Evolutionary conservation across 1,284 basidiomycete species (phyloP).

Genomic region (Cutaneotrichosporon mucoides): DNA sequence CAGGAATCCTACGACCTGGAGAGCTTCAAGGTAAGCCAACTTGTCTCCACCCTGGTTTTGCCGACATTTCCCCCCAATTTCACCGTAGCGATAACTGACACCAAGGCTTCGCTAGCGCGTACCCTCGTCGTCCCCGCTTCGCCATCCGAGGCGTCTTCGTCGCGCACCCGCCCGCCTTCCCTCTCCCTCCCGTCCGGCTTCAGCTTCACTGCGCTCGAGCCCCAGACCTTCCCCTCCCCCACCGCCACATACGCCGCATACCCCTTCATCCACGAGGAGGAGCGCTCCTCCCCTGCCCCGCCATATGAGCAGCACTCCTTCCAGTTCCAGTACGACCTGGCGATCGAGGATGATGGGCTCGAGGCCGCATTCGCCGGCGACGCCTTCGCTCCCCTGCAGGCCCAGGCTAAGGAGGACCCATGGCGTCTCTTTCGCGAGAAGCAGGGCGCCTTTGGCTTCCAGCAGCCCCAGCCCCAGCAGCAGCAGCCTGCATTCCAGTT

Average conservation of each 20-base stretch:
- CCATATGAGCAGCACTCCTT: neutral
- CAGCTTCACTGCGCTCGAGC: neutral
- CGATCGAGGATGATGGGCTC: conserved; percentile 12
- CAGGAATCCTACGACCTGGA: conserved; percentile 42
- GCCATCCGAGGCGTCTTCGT: conserved; percentile 4
- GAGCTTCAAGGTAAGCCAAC: conserved; percentile 33
- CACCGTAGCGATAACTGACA: neutral
- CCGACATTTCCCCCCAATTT: too few relatives aligned
- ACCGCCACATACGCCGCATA: neutral
- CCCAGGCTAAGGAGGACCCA: neutral
- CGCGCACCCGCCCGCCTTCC: conserved; percentile 2
- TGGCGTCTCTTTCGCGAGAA: neutral
- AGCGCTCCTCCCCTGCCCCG: neutral
- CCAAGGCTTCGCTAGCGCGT: conserved; percentile 15
- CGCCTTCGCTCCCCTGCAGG: conserved; percentile 11
- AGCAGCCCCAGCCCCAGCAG: too few relatives aligned
- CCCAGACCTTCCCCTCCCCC: conserved; percentile 12
- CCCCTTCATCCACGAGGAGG: neutral
- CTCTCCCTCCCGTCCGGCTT: conserved; percentile 1
- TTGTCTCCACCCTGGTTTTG: too few relatives aligned
- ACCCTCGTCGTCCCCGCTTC: conserved; percentile 17
- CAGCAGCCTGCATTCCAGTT: neutral
- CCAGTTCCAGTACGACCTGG: neutral
- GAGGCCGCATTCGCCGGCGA: conserved; percentile 19
- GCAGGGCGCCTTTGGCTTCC: neutral